These are phyloP conservation scores for Neurospora discreta DNA, from an alignment of 495 filamentous ascomycete species.

Conservation along the genomic window DNA sequence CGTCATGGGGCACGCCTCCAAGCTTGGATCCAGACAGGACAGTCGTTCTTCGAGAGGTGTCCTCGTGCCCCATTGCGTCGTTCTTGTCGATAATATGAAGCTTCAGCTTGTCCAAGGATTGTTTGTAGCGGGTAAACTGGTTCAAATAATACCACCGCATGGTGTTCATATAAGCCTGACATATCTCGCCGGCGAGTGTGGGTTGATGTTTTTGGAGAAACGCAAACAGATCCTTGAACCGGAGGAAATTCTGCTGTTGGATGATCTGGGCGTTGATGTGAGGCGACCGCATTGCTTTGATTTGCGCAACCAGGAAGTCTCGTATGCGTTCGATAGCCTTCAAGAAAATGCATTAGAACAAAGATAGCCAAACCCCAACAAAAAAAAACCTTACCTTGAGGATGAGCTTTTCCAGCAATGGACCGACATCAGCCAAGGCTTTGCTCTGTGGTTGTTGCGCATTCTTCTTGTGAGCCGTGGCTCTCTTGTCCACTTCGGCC, in stretches of 20 bases:
- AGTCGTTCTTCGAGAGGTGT: conserved; percentile 47
- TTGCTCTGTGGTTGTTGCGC: conserved; percentile 54
- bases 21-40: conserved; percentile 34
- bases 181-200: conserved; percentile 72
- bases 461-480: conserved; percentile 53
- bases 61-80: conserved; percentile 73
- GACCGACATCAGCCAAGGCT: conserved; percentile 71
- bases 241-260: conserved; percentile 79
- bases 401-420: conserved; percentile 69
- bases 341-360: conserved; percentile 1
- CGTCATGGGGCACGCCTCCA: conserved; percentile 63
- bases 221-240: conserved; percentile 73
- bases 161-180: conserved; percentile 91
- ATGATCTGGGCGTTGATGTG: conserved; percentile 95
- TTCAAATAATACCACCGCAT: conserved; percentile 98
- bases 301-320: conserved; percentile 86
- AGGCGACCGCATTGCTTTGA: conserved; percentile 83
- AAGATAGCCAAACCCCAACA: not conserved
- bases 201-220: conserved; percentile 75
- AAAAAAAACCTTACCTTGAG: conserved; percentile 49
- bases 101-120: conserved; percentile 73
- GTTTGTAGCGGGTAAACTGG: conserved; percentile 81
- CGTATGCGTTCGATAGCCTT: conserved; percentile 87
- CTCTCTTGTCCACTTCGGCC: conserved; percentile 72
- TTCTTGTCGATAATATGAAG: conserved; percentile 72